Evolutionary conservation across 2,329 filamentous ascomycete genomes (phyloP).

Genomic region (Botrytis aclada): DNA sequence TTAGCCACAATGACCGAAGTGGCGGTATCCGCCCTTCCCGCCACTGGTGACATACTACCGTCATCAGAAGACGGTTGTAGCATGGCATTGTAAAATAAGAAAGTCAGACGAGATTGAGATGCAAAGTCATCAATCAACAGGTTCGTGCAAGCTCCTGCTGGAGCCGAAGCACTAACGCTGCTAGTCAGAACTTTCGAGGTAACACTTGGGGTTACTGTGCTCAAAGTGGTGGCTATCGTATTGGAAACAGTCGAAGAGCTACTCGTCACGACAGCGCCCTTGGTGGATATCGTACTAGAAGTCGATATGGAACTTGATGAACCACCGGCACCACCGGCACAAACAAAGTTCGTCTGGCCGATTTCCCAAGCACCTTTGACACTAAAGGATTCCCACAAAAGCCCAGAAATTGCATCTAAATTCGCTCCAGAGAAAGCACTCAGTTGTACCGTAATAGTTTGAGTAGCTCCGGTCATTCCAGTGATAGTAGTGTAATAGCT

Average conservation of each 20-base stretch:
- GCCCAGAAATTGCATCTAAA: slow-evolving; percentile 45
- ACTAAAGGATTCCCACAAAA: slow-evolving; percentile 45
- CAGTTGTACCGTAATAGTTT: slow-evolving; percentile 51
- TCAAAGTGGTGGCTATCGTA: not conserved
- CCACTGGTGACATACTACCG: slow-evolving; percentile 45
- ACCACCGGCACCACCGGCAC: slow-evolving; percentile 31
- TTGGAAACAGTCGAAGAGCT: not conserved
- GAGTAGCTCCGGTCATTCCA: slow-evolving; percentile 47
- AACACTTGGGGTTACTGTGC: not conserved
- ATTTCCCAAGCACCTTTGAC: slow-evolving; percentile 45
- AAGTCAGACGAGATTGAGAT: slow-evolving; percentile 59
- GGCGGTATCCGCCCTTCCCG: slow-evolving; percentile 26
- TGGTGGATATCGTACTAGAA: slow-evolving; percentile 9
- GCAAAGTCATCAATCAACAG: slow-evolving; percentile 58
- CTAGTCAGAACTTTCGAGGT: not conserved
- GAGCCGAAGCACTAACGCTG: slow-evolving; percentile 16
- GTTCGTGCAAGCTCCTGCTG: slow-evolving; percentile 39
- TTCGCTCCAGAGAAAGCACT: slow-evolving; percentile 50
- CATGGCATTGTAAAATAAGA: slow-evolving; percentile 59
- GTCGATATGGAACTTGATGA: not conserved
- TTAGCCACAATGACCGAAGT: slow-evolving; percentile 51
- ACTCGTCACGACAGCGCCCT: not conserved
- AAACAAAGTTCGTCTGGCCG: slow-evolving; percentile 48
- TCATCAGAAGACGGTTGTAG: slow-evolving; percentile 55
- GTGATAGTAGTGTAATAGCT: slow-evolving; percentile 47